Percentiles rank a stretch among this genome's conserved stretches.
These are phyloP conservation scores for Candida multigemmis DNA, from an alignment of 805 yeast species.

Conservation along the genomic window DNA sequence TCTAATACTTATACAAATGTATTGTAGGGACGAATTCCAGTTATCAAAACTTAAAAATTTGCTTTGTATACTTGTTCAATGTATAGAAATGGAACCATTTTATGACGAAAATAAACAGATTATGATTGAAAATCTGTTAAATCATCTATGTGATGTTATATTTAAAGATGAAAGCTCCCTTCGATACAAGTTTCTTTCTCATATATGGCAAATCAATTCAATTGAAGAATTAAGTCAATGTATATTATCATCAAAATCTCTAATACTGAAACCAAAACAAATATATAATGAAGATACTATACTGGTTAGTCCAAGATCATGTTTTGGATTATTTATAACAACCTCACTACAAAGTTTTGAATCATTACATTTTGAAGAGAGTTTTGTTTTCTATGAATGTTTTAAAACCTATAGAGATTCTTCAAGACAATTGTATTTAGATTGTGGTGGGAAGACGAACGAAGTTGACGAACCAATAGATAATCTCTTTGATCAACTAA, in stretches of 20 bases:
- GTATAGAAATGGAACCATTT: slow-evolving; percentile 28
- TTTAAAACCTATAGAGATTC: slow-evolving; percentile 25
- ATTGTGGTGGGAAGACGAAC: slow-evolving; percentile 5
- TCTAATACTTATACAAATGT: slow-evolving; percentile 27
- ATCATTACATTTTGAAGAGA: slow-evolving; percentile 29
- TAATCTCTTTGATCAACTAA: slow-evolving; percentile 8
- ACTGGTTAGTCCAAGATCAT: slow-evolving; percentile 10
- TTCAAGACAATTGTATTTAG: slow-evolving; percentile 11
- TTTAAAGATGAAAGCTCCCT: slow-evolving; percentile 1
- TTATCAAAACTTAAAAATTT: background rate
- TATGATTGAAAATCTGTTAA: slow-evolving; percentile 22
- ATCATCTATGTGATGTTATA: slow-evolving; percentile 16
- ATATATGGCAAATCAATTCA: slow-evolving; percentile 39
- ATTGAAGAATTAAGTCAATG: slow-evolving; percentile 35
- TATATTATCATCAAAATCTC: slow-evolving; percentile 3
- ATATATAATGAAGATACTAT: too few species aligned
- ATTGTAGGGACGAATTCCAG: slow-evolving; percentile 22
- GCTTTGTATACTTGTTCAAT: slow-evolving; percentile 31
- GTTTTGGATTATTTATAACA: slow-evolving; percentile 23
- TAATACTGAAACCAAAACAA: too few species aligned
- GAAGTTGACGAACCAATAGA: slow-evolving; percentile 6
- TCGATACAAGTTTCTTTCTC: slow-evolving; percentile 2
- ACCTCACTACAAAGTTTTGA: slow-evolving; percentile 21
- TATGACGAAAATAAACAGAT: slow-evolving; percentile 9
- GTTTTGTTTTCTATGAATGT: slow-evolving; percentile 19